Evolutionary conservation across 257 asterid genomes (phyloP), one percentile per base, ranked within the genome.

Genomic region (Oldenlandia corymbosa): DNA sequence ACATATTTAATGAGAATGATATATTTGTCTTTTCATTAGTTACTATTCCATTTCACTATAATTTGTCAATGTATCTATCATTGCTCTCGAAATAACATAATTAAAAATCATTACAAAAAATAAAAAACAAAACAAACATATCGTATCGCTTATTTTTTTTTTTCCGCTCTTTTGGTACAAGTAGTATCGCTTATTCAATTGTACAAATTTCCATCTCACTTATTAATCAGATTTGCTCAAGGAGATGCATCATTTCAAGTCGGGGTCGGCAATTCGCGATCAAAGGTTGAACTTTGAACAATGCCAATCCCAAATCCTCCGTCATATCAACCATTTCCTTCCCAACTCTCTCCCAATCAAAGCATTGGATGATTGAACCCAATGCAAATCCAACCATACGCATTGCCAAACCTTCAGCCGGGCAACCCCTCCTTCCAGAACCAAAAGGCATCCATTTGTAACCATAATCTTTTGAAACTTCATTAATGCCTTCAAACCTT

Each of bases 351-450:
- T 76, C 75, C 91, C 91, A 86, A 54, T 86, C 83, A 49, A 86
- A 86, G 71, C 88, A 83, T 54, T 86, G 94, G 54, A 86, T 68
- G 2, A 86, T 12, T 7, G 84, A 57, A 86, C 59, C n/a, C n/a
- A n/a, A n/a, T n/a, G n/a, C n/a, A n/a, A n/a, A n/a, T n/a, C n/a
- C n/a, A n/a, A n/a, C n/a, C 81, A 86, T 65, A 10, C 87, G 84
- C 61, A 78, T 27, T 1, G 91, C 91, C 65, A 83, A 41, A 5
- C 70, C 77, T 27, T 82, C 95, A 0, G 91, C 91, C 0, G 94
- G 94, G 26, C 94, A 86, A 2, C 88, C 68, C 60, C 94, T 75
- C 17, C 94, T 71, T 5, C 91, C 94, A 0, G 81, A 60, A 3
- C 94, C 85, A 28, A 86, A 83, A 7, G 91, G 85, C 75, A 83